Evolutionary conservation across 73 alveolate genomes (phyloP).

Genomic region (Effrenium voratum): DNA sequence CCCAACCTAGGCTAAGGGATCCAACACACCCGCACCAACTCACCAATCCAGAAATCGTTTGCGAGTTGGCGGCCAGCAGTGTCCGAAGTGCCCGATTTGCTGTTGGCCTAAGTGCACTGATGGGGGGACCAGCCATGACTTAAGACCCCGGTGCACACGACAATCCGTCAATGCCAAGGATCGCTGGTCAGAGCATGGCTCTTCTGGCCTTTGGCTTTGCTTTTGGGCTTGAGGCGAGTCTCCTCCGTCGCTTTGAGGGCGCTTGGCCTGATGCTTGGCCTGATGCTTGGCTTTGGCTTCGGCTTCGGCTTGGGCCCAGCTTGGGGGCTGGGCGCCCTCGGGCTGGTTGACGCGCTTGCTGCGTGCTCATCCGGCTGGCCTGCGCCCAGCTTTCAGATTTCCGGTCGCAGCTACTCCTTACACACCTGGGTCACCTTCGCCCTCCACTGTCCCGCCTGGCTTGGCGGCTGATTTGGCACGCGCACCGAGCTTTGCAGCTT

Average conservation of each 20-base stretch:
- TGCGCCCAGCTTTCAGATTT: background rate
- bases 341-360: background rate
- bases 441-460: too few species aligned
- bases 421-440: too few species aligned
- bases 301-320: constrained; percentile 5
- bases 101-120: background rate
- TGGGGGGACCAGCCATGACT: background rate
- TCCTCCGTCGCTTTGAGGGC: constrained; percentile 33
- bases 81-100: background rate
- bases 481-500: constrained; percentile 37
- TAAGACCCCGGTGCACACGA: background rate
- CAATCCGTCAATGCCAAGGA: background rate
- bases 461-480: constrained; percentile 24
- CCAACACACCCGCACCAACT: background rate
- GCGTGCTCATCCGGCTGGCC: background rate
- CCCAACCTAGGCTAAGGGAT: too few species aligned
- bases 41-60: background rate
- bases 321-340: background rate
- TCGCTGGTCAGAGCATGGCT: too few species aligned
- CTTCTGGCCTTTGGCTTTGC: constrained; percentile 26
- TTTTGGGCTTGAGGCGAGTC: background rate
- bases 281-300: background rate
- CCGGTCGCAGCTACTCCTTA: too few species aligned
- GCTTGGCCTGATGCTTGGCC: background rate
- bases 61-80: background rate